phyloP scores from a whole-genome alignment of 257 asterid species.

The Linderniella brevidens region DNA sequence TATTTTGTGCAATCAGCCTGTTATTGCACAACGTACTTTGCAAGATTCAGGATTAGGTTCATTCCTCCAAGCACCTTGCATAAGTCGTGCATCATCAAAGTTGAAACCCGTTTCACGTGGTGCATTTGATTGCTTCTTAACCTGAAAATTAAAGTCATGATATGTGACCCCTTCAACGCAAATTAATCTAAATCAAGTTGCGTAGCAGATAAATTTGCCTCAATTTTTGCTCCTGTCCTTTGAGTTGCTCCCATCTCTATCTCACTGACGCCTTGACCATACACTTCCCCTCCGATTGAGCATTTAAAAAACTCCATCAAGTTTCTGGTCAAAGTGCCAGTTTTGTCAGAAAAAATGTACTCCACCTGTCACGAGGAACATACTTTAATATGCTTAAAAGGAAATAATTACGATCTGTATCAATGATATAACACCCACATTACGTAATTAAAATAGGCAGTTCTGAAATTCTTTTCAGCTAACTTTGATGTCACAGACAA shows the following conservation, averaged over 20 bases:
- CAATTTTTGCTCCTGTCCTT: conserved; percentile 55
- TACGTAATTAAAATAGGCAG: too few species aligned
- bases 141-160: conserved; percentile 25
- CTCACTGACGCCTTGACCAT: conserved; percentile 92
- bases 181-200: background rate
- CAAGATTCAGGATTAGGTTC: conserved; percentile 91
- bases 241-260: conserved; percentile 88
- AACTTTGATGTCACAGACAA: too few species aligned
- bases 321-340: conserved; percentile 94
- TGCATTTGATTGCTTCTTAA: conserved; percentile 32
- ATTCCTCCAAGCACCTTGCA: conserved; percentile 96
- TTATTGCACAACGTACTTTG: conserved; percentile 38
- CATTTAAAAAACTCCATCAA: conserved; percentile 98
- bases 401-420: too few species aligned
- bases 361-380: conserved; percentile 58
- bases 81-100: conserved; percentile 76
- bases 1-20: background rate
- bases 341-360: conserved; percentile 94
- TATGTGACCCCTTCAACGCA: background rate
- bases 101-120: conserved; percentile 90
- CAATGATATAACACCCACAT: too few species aligned
- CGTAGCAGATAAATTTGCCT: conserved; percentile 28
- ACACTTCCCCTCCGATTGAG: conserved; percentile 89
- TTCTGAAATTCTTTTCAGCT: too few species aligned
- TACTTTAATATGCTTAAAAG: too few species aligned